A percentile compares a stretch with the other conserved stretches of the same genome.
These are phyloP conservation scores for Niveomyces coronatus DNA, from an alignment of 2,329 filamentous ascomycete species.

Conservation along the genomic window DNA sequence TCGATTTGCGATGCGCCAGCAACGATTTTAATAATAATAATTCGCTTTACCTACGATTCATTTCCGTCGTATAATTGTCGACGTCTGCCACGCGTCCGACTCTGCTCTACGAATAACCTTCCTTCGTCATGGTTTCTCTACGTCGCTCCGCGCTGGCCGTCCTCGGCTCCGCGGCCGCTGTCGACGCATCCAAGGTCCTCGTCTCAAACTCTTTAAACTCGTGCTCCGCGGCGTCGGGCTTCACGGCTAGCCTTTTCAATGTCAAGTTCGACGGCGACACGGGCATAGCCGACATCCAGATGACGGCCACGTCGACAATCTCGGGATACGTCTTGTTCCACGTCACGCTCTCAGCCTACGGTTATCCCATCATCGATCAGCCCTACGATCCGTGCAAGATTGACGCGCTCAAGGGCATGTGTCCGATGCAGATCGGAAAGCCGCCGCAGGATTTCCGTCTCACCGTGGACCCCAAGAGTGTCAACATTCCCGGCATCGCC, in stretches of 20 bases:
- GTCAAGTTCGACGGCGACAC: constrained; percentile 65
- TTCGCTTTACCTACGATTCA: too few species aligned
- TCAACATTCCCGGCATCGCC: constrained; percentile 69
- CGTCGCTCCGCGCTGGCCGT: constrained; percentile 21
- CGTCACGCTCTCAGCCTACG: constrained; percentile 64
- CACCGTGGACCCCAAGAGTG: constrained; percentile 36
- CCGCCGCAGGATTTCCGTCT: constrained; percentile 67
- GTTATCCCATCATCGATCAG: constrained; percentile 54
- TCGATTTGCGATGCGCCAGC: too few species aligned
- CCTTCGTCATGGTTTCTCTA: constrained; percentile 6
- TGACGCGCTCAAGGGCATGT: constrained; percentile 61
- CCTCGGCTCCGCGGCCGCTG: constrained; percentile 31
- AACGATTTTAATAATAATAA: too few species aligned
- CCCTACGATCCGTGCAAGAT: constrained; percentile 65
- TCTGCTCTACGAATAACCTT: too few species aligned
- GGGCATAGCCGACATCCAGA: constrained; percentile 55
- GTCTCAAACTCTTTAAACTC: constrained; percentile 68
- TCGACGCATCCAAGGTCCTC: constrained; percentile 46
- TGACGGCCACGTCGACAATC: constrained; percentile 67
- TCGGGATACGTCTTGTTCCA: constrained; percentile 67
- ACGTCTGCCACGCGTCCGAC: too few species aligned
- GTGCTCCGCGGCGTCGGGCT: constrained; percentile 68
- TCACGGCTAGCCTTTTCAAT: constrained; percentile 76
- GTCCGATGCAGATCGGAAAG: constrained; percentile 80
- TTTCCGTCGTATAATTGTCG: too few species aligned